Percentiles rank a stretch among this genome's conserved stretches.
Evolutionary conservation across 116 monocot genomes (phyloP).

Genomic region (Dioscorea cayenensis): DNA sequence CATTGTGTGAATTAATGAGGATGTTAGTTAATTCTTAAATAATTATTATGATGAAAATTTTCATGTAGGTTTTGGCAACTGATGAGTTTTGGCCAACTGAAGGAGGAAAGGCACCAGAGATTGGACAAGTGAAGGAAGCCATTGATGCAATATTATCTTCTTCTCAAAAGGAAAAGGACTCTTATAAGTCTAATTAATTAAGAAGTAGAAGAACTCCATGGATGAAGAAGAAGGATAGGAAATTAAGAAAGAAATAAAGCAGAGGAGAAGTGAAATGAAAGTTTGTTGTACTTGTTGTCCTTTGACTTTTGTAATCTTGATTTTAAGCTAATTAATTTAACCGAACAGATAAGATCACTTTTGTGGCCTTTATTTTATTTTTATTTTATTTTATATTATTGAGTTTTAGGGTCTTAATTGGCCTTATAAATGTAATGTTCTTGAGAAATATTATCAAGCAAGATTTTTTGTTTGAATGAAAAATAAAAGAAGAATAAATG

Average conservation of each 20-base stretch:
- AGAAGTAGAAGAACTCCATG: background rate
- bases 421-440: too few species aligned
- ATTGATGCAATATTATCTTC: constrained; percentile 87
- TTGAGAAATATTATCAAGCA: too few species aligned
- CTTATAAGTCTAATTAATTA: background rate
- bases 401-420: background rate
- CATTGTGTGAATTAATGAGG: background rate
- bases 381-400: background rate
- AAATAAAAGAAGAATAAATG: too few species aligned
- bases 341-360: background rate
- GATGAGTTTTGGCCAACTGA: constrained; percentile 90
- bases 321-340: background rate
- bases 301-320: background rate
- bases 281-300: too few species aligned
- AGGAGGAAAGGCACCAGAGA: constrained; percentile 67
- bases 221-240: background rate
- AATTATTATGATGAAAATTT: background rate
- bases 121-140: constrained; percentile 76
- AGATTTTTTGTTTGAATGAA: too few species aligned
- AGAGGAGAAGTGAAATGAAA: background rate
- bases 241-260: background rate
- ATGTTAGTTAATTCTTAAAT: background rate
- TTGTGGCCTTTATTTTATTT: too few species aligned
- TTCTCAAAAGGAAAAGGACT: constrained; percentile 28
- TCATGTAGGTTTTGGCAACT: constrained; percentile 61